These are phyloP conservation scores for Pogostemon cablin DNA, from an alignment of 257 asterid species.

Conservation along the genomic window DNA sequence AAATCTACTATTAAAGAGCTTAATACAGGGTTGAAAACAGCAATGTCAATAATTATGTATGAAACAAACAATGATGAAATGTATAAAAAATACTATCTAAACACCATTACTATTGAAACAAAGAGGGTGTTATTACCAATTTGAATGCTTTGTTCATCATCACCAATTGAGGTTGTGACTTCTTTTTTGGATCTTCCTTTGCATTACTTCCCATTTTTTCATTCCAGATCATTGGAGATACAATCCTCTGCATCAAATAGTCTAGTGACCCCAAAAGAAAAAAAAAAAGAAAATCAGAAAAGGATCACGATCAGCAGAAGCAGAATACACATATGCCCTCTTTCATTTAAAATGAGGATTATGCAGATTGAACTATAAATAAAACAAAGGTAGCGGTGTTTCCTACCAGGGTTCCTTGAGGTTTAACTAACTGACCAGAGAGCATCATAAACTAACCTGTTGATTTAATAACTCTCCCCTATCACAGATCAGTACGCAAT, in stretches of 20 bases:
- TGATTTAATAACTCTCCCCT: too few relatives aligned
- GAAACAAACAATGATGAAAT: not conserved
- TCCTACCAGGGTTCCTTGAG: too few relatives aligned
- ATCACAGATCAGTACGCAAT: too few relatives aligned
- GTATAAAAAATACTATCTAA: too few relatives aligned
- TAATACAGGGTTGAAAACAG: not conserved
- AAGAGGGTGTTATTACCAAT: conserved; percentile 46
- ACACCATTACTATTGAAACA: too few relatives aligned
- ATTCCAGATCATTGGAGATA: conserved; percentile 31
- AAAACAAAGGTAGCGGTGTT: too few relatives aligned
- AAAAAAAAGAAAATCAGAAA: not conserved
- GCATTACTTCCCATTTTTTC: conserved; percentile 34
- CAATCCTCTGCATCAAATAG: not conserved
- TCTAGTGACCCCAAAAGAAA: too few relatives aligned
- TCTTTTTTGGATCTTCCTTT: conserved; percentile 47
- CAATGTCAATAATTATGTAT: not conserved
- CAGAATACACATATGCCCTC: not conserved
- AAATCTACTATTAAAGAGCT: not conserved
- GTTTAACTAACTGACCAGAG: too few relatives aligned
- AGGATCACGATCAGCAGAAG: conserved; percentile 6
- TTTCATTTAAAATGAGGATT: not conserved
- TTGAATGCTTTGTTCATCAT: conserved; percentile 59
- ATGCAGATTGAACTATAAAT: too few relatives aligned
- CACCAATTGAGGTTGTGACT: conserved; percentile 54
- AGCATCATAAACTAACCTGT: too few relatives aligned